Evolutionary conservation across 441 rosid genomes (phyloP).

Genomic region (Arabidopsis lyrata): DNA sequence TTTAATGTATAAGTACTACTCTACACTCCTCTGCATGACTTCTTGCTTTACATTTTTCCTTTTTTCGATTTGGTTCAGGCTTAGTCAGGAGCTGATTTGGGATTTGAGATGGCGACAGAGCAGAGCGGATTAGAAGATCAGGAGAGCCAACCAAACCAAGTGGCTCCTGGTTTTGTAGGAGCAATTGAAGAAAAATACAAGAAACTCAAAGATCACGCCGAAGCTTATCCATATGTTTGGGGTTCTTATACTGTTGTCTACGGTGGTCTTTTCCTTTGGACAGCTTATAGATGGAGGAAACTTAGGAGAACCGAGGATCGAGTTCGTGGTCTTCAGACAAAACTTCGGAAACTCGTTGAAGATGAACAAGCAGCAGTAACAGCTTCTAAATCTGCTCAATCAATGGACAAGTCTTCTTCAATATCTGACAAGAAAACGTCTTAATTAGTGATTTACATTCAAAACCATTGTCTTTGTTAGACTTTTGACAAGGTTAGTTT

Average conservation of each 20-base stretch:
- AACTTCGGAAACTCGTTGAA: slow-evolving; percentile 63
- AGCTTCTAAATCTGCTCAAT: slow-evolving; percentile 44
- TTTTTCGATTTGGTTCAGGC: slow-evolving; percentile 8
- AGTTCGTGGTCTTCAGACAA: slow-evolving; percentile 76
- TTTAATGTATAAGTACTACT: not conserved
- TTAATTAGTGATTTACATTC: slow-evolving; percentile 15
- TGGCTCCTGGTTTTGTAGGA: slow-evolving; percentile 51
- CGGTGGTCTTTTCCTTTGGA: slow-evolving; percentile 83
- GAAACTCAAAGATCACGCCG: slow-evolving; percentile 80
- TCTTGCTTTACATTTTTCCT: not conserved
- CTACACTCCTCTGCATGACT: slow-evolving; percentile 1
- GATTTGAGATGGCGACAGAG: slow-evolving; percentile 58
- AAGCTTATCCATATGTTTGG: slow-evolving; percentile 94
- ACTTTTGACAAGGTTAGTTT: slow-evolving; percentile 21
- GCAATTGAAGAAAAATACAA: slow-evolving; percentile 62
- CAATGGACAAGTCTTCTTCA: slow-evolving; percentile 46
- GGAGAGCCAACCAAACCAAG: slow-evolving; percentile 39
- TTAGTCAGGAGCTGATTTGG: slow-evolving; percentile 26
- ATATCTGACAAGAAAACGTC: slow-evolving; percentile 41
- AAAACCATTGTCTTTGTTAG: slow-evolving; percentile 23
- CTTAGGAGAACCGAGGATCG: slow-evolving; percentile 91
- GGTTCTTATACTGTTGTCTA: slow-evolving; percentile 83
- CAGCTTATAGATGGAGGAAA: slow-evolving; percentile 80
- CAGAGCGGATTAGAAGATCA: slow-evolving; percentile 48
- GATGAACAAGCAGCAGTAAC: slow-evolving; percentile 61